Percentiles rank a stretch among this genome's conserved stretches.
phyloP scores from a whole-genome alignment of 768 basidiomycete species.

The Amanita jacksonii region DNA sequence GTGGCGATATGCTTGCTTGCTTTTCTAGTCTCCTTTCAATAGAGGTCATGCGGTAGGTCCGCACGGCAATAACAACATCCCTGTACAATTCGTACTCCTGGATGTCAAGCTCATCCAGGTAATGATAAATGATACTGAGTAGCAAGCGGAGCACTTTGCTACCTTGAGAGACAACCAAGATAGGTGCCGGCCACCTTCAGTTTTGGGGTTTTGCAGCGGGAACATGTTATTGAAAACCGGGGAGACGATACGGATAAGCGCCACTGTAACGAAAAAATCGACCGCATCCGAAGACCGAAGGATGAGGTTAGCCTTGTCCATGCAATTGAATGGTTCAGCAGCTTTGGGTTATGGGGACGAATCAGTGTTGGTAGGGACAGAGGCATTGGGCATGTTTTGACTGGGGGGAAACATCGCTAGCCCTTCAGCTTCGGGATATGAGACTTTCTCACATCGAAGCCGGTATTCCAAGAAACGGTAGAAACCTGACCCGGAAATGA shows the following conservation, averaged over 20 bases:
- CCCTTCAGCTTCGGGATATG: background rate
- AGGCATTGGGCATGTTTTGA: background rate
- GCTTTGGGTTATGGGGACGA: too few species aligned
- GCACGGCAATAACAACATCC: background rate
- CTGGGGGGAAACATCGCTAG: background rate
- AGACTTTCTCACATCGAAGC: background rate
- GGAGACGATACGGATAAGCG: conserved; percentile 20
- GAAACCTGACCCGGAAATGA: background rate
- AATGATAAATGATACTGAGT: conserved; percentile 1
- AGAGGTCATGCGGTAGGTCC: background rate
- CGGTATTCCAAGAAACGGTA: conserved; percentile 1
- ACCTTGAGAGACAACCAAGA: background rate
- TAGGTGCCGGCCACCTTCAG: background rate
- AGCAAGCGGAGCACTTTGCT: background rate
- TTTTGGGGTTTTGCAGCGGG: background rate
- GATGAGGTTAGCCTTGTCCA: conserved; percentile 15
- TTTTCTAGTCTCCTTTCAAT: background rate
- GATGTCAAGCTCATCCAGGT: background rate
- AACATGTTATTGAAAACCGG: conserved; percentile 23
- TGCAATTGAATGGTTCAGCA: background rate
- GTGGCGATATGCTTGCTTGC: background rate
- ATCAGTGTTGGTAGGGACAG: too few species aligned
- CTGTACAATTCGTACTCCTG: background rate
- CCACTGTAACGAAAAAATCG: conserved; percentile 20
- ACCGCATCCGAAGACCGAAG: conserved; percentile 19